Evolutionary conservation across 2,329 filamentous ascomycete genomes (phyloP).

Genomic region (Bipolaris sorokiniana): DNA sequence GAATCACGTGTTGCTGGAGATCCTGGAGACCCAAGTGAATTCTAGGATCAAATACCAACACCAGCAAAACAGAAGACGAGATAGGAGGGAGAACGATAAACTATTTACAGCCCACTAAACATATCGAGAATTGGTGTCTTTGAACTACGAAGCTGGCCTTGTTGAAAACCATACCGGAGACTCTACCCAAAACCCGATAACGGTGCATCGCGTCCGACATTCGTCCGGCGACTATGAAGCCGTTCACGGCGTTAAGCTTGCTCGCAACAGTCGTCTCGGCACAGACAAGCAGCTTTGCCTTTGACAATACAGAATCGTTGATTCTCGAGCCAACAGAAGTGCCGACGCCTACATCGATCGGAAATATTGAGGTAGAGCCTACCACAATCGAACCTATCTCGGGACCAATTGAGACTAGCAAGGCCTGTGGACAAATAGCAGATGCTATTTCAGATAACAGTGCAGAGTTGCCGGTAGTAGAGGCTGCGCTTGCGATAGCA

Average conservation of each 20-base stretch:
- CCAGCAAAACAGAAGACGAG: neutral
- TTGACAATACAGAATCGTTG: constrained; percentile 17
- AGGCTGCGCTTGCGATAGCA: constrained; percentile 44
- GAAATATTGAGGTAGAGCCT: constrained; percentile 30
- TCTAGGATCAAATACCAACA: neutral
- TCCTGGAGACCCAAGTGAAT: neutral
- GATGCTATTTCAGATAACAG: constrained; percentile 20
- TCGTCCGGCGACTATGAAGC: constrained; percentile 5
- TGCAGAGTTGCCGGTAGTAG: constrained; percentile 29
- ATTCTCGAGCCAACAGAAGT: constrained; percentile 8
- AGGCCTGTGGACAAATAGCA: constrained; percentile 39
- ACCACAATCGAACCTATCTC: constrained; percentile 34
- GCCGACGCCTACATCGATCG: constrained; percentile 23
- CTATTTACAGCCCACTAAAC: neutral
- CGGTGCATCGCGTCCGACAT: neutral
- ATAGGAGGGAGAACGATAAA: neutral
- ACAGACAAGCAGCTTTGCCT: constrained; percentile 8
- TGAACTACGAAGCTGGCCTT: neutral
- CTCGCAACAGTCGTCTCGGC: constrained; percentile 9
- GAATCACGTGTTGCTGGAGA: neutral
- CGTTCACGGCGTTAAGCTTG: constrained; percentile 2
- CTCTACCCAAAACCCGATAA: neutral
- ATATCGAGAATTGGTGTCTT: neutral
- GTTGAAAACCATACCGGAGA: neutral
- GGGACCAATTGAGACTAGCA: constrained; percentile 38